Conservation (phyloP, 148 eudicot genomes). For the Spergularia marina region DNA sequence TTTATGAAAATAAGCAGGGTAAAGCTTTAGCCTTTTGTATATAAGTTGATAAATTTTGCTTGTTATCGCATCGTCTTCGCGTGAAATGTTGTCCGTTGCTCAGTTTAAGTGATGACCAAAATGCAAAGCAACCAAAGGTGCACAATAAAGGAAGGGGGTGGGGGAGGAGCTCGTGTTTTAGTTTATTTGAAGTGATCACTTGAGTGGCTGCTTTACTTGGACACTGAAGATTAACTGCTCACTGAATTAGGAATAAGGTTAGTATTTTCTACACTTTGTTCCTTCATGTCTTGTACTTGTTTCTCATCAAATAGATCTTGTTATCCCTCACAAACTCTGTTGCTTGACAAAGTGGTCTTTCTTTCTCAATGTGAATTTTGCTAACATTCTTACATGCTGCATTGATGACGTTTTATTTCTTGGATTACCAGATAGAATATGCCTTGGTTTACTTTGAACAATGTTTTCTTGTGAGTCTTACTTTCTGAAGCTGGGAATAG, state of each 20-base stretch:
- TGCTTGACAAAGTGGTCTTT: background rate
- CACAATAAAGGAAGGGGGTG: background rate
- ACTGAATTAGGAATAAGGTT: constrained; percentile 10
- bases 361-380: background rate
- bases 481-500: background rate
- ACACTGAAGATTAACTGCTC: constrained; percentile 1
- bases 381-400: background rate
- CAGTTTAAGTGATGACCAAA: constrained; percentile 11
- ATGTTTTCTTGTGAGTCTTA: background rate
- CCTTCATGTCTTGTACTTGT: constrained; percentile 2
- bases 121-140: too few species aligned
- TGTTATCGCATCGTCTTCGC: constrained; percentile 1
- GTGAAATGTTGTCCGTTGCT: constrained; percentile 4
- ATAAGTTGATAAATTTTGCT: constrained; percentile 12
- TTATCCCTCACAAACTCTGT: background rate
- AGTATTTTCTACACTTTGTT: background rate
- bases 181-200: background rate
- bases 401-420: constrained; percentile 5
- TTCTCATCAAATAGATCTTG: background rate
- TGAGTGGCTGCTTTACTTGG: background rate
- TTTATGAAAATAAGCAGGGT: constrained; percentile 24
- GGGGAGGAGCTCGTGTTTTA: background rate
- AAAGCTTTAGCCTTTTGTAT: constrained; percentile 19
- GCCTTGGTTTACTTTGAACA: background rate
- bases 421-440: background rate